Percentiles rank a stretch among this genome's conserved stretches.
phyloP scores from a whole-genome alignment of 306 rosid genomes.

The Prunus mongolica region DNA sequence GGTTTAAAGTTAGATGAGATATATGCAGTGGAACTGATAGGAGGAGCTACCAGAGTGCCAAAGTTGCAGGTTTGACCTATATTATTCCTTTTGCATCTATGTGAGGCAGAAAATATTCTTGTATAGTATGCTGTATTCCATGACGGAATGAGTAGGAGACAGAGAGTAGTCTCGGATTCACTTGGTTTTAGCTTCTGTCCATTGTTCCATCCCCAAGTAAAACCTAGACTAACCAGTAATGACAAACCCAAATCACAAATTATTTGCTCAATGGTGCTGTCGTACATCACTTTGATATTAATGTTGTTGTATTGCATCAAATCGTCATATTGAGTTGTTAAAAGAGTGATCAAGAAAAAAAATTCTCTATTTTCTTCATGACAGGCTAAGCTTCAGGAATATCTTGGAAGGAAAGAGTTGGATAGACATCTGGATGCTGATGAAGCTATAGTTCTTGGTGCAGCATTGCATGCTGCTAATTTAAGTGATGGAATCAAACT shows the following conservation, averaged over 20 bases:
- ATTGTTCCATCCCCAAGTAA: background rate
- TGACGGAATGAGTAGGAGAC: background rate
- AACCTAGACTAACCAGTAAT: background rate
- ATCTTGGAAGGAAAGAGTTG: conserved; percentile 84
- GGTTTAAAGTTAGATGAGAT: conserved; percentile 62
- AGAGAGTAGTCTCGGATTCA: background rate
- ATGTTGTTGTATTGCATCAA: background rate
- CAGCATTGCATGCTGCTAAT: conserved; percentile 90
- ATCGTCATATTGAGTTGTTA: conserved; percentile 3
- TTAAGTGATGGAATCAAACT: conserved; percentile 96
- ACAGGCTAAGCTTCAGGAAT: conserved; percentile 94
- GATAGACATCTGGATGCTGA: conserved; percentile 98
- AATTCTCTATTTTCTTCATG: background rate
- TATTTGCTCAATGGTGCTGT: background rate
- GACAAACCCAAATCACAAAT: background rate
- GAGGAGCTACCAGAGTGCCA: conserved; percentile 97
- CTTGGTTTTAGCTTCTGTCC: background rate
- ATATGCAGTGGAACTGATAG: conserved; percentile 90
- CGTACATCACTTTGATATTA: background rate
- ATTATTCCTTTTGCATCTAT: conserved; percentile 19
- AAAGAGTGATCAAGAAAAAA: background rate
- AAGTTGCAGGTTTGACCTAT: conserved; percentile 77
- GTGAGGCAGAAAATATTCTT: conserved; percentile 13
- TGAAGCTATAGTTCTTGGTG: conserved; percentile 94
- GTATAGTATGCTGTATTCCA: background rate